Conservation (phyloP, 2,329 filamentous ascomycete species). For the Xylariaceae sp. region DNA sequence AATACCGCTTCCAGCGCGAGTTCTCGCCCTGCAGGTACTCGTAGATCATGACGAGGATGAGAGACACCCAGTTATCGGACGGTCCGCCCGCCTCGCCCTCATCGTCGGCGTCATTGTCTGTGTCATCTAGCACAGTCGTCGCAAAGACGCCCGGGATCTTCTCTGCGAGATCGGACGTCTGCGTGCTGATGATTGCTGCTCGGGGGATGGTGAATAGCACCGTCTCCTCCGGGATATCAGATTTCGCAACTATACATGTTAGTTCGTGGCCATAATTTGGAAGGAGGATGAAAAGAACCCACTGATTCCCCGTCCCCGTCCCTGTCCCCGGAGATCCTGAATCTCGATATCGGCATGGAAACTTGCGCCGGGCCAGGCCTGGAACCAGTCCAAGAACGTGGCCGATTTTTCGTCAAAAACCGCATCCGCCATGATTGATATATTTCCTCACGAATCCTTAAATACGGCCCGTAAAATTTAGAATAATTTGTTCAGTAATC, state of each 20-base stretch:
- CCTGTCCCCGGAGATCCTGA: constrained; percentile 45
- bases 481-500: no score
- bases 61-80: constrained; percentile 50
- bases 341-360: constrained; percentile 51
- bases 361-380: constrained; percentile 44
- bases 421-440: constrained; percentile 29
- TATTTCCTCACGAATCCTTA: neutral
- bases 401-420: constrained; percentile 40
- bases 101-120: constrained; percentile 36
- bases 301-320: constrained; percentile 54
- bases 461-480: no score
- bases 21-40: constrained; percentile 55
- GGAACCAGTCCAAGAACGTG: constrained; percentile 52
- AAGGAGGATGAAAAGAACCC: no score
- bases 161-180: constrained; percentile 63
- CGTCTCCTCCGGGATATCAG: constrained; percentile 67
- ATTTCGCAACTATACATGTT: constrained; percentile 55
- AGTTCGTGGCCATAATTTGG: no score
- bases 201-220: constrained; percentile 77
- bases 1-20: constrained; percentile 73
- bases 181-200: constrained; percentile 61
- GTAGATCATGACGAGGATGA: constrained; percentile 76
- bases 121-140: constrained; percentile 33
- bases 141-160: constrained; percentile 51
- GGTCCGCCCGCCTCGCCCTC: constrained; percentile 32